Evolutionary conservation across 805 yeast species (phyloP).

Genomic region (Candida insectorum): DNA sequence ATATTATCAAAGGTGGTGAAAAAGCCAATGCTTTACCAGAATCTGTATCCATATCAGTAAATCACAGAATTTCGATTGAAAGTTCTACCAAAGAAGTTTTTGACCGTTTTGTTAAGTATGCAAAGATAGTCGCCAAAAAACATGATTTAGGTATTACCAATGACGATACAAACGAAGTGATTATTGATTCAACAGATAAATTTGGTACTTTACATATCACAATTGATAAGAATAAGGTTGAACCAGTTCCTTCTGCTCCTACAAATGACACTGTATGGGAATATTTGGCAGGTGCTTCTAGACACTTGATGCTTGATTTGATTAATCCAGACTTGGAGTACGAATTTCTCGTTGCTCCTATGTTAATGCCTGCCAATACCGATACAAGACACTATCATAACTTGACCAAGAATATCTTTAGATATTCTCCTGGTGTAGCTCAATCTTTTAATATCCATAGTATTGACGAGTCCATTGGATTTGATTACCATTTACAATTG

Average conservation of each 20-base stretch:
- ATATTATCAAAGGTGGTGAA: conserved; percentile 34
- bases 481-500: conserved; percentile 32
- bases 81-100: conserved; percentile 19
- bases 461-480: conserved; percentile 30
- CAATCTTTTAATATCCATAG: conserved; percentile 25
- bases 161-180: conserved; percentile 13
- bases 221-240: conserved; percentile 20
- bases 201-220: conserved; percentile 17
- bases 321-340: conserved; percentile 30
- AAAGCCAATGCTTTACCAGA: conserved; percentile 41
- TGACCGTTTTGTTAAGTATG: conserved; percentile 19
- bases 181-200: conserved; percentile 11
- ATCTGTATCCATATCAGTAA: conserved; percentile 23
- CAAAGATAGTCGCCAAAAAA: conserved; percentile 23
- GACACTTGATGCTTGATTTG: conserved; percentile 59
- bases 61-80: conserved; percentile 36
- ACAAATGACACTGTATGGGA: conserved; percentile 46
- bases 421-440: conserved; percentile 34
- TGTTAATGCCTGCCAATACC: conserved; percentile 56
- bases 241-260: conserved; percentile 48
- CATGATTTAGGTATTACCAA: conserved; percentile 23
- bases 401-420: conserved; percentile 51
- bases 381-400: conserved; percentile 61
- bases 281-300: conserved; percentile 57
- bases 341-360: conserved; percentile 42